These are phyloP conservation scores for Dactylellina cionopaga DNA, from an alignment of 2,329 filamentous ascomycete genomes.

Conservation along the genomic window DNA sequence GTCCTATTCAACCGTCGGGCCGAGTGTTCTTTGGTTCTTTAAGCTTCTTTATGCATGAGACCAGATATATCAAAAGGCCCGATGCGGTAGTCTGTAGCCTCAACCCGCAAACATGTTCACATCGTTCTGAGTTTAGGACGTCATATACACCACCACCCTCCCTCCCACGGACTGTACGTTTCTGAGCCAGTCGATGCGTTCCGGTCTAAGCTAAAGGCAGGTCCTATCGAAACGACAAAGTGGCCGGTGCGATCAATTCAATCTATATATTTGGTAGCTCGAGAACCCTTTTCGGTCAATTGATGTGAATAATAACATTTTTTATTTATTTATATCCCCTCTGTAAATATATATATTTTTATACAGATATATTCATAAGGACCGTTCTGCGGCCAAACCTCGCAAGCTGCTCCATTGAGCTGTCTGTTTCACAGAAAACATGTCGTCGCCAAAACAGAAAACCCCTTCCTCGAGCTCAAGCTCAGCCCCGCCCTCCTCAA, in stretches of 20 bases:
- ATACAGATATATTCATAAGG: slow-evolving; percentile 11
- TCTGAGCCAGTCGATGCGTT: slow-evolving; percentile 7
- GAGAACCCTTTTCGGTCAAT: too few species aligned
- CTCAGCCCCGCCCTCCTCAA: slow-evolving; percentile 31
- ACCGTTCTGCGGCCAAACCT: slow-evolving; percentile 38
- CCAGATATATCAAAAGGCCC: slow-evolving; percentile 41
- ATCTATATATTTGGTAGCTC: neutral
- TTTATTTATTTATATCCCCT: too few species aligned
- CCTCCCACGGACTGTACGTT: too few species aligned
- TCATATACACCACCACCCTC: too few species aligned
- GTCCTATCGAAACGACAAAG: slow-evolving; percentile 26
- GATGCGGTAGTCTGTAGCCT: slow-evolving; percentile 40
- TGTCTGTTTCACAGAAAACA: neutral
- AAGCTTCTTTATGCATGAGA: slow-evolving; percentile 41
- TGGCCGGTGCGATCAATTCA: slow-evolving; percentile 18
- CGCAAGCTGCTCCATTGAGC: slow-evolving; percentile 29
- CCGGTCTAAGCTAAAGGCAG: neutral
- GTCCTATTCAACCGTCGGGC: slow-evolving; percentile 49
- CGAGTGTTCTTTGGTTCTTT: slow-evolving; percentile 13
- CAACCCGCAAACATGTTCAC: slow-evolving; percentile 27
- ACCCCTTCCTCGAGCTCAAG: slow-evolving; percentile 23
- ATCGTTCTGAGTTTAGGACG: too few species aligned
- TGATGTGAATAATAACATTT: too few species aligned
- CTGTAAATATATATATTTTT: neutral
- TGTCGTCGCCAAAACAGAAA: neutral